Conservation (phyloP, 2,329 filamentous ascomycete species). For the Colletotrichum sp. region DNA sequence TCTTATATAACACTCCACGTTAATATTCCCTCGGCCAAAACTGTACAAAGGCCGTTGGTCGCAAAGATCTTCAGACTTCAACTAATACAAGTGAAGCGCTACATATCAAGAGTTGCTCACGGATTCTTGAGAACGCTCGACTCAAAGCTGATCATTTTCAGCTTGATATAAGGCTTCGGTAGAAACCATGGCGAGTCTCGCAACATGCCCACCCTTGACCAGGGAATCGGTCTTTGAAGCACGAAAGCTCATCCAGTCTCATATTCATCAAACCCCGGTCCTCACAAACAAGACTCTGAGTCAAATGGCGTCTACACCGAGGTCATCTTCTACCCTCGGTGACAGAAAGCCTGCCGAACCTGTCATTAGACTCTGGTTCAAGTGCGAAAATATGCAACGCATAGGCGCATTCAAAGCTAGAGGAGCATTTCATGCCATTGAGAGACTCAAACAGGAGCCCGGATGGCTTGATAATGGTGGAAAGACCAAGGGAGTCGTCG, state of each 20-base stretch:
- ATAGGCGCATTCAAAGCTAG: constrained; percentile 93
- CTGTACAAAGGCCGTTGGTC: neutral
- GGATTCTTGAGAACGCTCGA: neutral
- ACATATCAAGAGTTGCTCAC: neutral
- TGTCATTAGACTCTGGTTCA: constrained; percentile 82
- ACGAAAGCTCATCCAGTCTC: constrained; percentile 72
- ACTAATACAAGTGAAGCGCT: neutral
- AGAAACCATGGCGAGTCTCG: constrained; percentile 56
- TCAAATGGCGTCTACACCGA: constrained; percentile 76
- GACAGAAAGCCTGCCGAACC: constrained; percentile 66
- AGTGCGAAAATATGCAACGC: constrained; percentile 92
- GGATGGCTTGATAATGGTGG: constrained; percentile 67
- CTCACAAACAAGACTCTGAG: constrained; percentile 80
- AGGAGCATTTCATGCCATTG: constrained; percentile 87
- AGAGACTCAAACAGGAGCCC: constrained; percentile 67
- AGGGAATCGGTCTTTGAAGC: constrained; percentile 75
- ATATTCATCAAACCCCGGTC: constrained; percentile 85
- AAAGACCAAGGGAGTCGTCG: constrained; percentile 75
- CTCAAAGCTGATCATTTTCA: neutral
- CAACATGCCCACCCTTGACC: constrained; percentile 68
- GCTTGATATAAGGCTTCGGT: neutral
- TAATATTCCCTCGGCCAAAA: neutral
- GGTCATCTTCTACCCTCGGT: constrained; percentile 53
- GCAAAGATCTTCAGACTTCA: neutral
- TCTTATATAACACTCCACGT: neutral